phyloP scores from a whole-genome alignment of 2,329 filamentous ascomycete species.

The Colletotrichum chrysophilum region DNA sequence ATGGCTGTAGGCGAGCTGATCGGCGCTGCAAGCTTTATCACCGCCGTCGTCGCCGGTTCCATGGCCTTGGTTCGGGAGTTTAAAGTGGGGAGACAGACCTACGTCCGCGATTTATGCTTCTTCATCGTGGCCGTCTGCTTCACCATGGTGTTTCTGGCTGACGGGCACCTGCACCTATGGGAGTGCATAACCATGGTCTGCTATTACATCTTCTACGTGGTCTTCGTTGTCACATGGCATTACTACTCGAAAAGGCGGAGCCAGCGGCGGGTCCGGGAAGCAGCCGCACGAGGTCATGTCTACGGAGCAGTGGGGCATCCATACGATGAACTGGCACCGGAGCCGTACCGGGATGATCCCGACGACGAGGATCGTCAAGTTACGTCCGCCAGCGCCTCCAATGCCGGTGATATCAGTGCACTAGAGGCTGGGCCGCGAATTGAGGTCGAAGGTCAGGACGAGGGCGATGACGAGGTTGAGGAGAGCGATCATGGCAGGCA shows the following conservation, averaged over 20 bases:
- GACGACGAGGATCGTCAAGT: constrained; percentile 40
- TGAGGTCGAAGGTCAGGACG: constrained; percentile 46
- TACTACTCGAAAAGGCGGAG: constrained; percentile 76
- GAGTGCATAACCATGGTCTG: constrained; percentile 90
- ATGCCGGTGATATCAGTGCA: constrained; percentile 42
- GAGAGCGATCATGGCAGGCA: constrained; percentile 65
- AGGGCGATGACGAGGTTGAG: constrained; percentile 47
- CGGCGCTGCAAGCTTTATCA: constrained; percentile 94
- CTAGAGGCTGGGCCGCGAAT: constrained; percentile 53
- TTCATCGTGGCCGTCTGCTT: constrained; percentile 88
- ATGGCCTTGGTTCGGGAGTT: constrained; percentile 98
- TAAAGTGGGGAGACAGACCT: constrained; percentile 86
- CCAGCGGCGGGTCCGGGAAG: constrained; percentile 67
- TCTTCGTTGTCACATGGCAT: constrained; percentile 89
- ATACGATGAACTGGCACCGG: constrained; percentile 57
- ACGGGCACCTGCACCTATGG: constrained; percentile 85
- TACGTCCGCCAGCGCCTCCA: constrained; percentile 16
- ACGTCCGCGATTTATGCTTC: constrained; percentile 89
- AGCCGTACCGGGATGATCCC: constrained; percentile 69
- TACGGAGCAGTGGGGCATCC: constrained; percentile 59
- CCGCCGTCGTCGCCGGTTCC: constrained; percentile 91
- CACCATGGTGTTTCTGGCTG: constrained; percentile 84
- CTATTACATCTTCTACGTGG: constrained; percentile 90
- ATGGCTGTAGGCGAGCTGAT: constrained; percentile 95
- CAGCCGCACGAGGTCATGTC: constrained; percentile 76